phyloP scores from a whole-genome alignment of 208 protist species.

The Trypanosoma cruzi region DNA sequence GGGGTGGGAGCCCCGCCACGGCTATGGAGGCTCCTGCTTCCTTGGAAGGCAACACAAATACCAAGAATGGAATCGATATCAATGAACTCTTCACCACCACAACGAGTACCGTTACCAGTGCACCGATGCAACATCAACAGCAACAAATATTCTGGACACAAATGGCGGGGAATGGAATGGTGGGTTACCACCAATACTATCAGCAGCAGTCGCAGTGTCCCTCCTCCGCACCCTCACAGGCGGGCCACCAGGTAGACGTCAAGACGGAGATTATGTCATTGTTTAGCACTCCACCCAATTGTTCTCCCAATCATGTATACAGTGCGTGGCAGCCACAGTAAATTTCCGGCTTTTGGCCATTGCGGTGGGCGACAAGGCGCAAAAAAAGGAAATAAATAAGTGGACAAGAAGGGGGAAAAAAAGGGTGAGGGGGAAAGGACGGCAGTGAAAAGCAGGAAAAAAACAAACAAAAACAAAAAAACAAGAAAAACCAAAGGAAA shows the following conservation, averaged over 20 bases:
- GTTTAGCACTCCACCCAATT: slow-evolving; percentile 29
- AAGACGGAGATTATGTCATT: slow-evolving; percentile 74
- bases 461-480: background rate
- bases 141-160: background rate
- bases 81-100: slow-evolving; percentile 21
- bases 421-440: too few relatives aligned
- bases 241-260: slow-evolving; percentile 6
- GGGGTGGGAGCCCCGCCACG: background rate
- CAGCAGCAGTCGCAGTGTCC: background rate
- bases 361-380: slow-evolving; percentile 17
- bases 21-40: background rate
- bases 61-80: slow-evolving; percentile 18
- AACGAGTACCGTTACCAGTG: background rate
- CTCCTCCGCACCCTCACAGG: background rate
- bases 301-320: slow-evolving; percentile 19
- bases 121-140: background rate
- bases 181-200: background rate
- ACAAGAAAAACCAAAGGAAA: background rate
- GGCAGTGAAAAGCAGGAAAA: background rate
- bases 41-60: background rate
- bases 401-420: background rate
- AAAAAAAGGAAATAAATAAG: background rate
- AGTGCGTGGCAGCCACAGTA: slow-evolving; percentile 56
- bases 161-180: background rate
- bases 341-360: slow-evolving; percentile 19